Evolutionary conservation across 768 basidiomycete species (phyloP).

Genomic region (Calocybe gangraenosa): DNA sequence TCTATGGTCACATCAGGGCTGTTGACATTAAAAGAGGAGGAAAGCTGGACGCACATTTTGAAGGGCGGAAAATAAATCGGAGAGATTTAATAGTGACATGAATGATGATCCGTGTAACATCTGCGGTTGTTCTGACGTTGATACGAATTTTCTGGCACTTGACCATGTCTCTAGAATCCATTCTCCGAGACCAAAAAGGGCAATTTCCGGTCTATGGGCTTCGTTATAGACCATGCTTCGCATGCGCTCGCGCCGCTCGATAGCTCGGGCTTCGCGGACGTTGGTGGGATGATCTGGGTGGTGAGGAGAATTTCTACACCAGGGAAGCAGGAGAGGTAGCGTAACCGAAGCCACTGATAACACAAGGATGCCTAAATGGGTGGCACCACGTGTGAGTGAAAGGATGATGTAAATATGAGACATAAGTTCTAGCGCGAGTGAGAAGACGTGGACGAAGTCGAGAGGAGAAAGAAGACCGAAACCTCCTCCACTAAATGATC

Average conservation of each 20-base stretch:
- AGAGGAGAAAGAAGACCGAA: conserved; percentile 80
- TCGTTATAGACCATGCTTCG: conserved; percentile 74
- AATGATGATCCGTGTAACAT: conserved; percentile 41
- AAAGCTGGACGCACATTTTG: conserved; percentile 60
- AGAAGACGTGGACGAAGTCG: conserved; percentile 72
- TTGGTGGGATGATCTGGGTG: conserved; percentile 42
- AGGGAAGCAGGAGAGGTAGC: conserved; percentile 56
- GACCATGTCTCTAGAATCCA: conserved; percentile 85
- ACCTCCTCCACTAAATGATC: conserved; percentile 73
- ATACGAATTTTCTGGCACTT: conserved; percentile 52
- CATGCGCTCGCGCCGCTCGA: conserved; percentile 71
- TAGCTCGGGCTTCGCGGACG: conserved; percentile 56
- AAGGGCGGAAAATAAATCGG: conserved; percentile 58
- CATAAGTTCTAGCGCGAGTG: conserved; percentile 63
- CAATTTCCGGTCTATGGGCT: conserved; percentile 71
- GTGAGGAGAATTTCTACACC: conserved; percentile 37
- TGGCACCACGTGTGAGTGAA: conserved; percentile 55
- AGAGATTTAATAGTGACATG: conserved; percentile 54
- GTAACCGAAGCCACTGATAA: conserved; percentile 59
- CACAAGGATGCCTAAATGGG: conserved; percentile 52
- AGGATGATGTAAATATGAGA: conserved; percentile 69
- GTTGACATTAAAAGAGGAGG: conserved; percentile 8
- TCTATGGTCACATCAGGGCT: conserved; percentile 35
- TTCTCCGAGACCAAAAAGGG: conserved; percentile 77
- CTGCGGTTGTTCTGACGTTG: conserved; percentile 49